Base-by-base conservation (phyloP, 768 basidiomycete species). In the Tricholoma matsutake region DNA sequence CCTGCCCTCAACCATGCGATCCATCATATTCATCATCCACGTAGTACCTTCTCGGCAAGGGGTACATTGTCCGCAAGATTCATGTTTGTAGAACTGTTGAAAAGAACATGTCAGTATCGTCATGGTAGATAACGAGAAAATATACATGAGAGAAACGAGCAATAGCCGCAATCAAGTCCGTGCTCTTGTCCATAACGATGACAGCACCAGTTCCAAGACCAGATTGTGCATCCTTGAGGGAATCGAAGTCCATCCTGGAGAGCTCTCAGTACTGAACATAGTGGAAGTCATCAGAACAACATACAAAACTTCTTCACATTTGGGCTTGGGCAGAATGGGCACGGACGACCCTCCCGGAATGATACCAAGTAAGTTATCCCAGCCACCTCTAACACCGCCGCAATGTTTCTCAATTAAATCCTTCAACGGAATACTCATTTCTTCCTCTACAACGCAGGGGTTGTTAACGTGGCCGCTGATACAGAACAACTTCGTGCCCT, bases 1-100 rank as follows among this genome's bases (percentile, higher is more conserved):
- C 10, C 96, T 85, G 2, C 96, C 96, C 70, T 92, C 91, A 16
- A 91, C 93, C 81, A 99, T 86, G 52, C 96, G 88, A 72, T 94
- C 85, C 96, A 99, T 99, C 94, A 98, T 98, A 76, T 98, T 96
- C 86, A 91, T 93, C 92, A 99, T 94, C 96, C 96, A 98, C 0
- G 94, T 97, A 2, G 96, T 98, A 37, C 95, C 94, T 69, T 95
- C 92, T 64, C 93, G 79, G 73, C 94, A 96, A 3, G 95, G 94
- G 10, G 94, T 96, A 68, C 96, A 98, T 72, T 98, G 96, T 13
- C 96, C 96, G 67, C 96, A 98, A 1, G 94, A 96, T 72, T 98
- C 96, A 77, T 98, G 96, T 76, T 97, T 96, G 82, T 98, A 98
- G 80, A 98, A 98, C 83, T 91, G 63, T 29, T 56, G 18, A 34